These are phyloP conservation scores for Cicer arietinum DNA, from an alignment of 306 rosid genomes.

Conservation along the genomic window DNA sequence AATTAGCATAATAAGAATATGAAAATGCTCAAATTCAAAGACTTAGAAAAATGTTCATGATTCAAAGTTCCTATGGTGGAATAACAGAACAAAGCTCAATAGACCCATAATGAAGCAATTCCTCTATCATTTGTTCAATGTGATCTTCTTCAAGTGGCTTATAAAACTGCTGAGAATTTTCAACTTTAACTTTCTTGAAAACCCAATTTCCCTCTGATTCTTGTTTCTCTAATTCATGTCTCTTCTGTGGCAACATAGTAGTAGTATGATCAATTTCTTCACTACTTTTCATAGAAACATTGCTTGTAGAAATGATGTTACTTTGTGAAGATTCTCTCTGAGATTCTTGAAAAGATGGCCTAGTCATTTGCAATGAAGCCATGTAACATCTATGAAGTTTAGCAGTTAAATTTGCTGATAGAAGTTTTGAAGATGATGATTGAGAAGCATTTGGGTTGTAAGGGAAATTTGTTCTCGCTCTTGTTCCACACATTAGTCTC, in stretches of 20 bases:
- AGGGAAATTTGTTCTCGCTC: slow-evolving; percentile 90
- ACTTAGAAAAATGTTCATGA: not conserved
- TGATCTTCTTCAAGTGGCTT: slow-evolving; percentile 79
- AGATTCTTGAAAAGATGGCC: slow-evolving; percentile 51
- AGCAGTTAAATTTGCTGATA: slow-evolving; percentile 84
- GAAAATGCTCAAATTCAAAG: slow-evolving; percentile 35
- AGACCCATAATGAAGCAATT: slow-evolving; percentile 79
- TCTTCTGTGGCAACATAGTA: slow-evolving; percentile 47
- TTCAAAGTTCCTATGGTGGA: slow-evolving; percentile 47
- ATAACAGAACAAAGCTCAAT: slow-evolving; percentile 71
- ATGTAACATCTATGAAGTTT: slow-evolving; percentile 85
- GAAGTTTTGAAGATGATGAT: slow-evolving; percentile 83
- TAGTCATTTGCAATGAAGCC: slow-evolving; percentile 85
- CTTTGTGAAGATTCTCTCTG: slow-evolving; percentile 44
- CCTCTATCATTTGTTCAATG: slow-evolving; percentile 93
- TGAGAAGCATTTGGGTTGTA: slow-evolving; percentile 75
- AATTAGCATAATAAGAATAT: slow-evolving; percentile 56
- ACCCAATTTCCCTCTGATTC: slow-evolving; percentile 54
- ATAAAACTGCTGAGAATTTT: slow-evolving; percentile 57
- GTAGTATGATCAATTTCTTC: slow-evolving; percentile 13
- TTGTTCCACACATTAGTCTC: slow-evolving; percentile 87
- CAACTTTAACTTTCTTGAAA: slow-evolving; percentile 62
- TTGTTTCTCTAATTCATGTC: slow-evolving; percentile 32
- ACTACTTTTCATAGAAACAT: slow-evolving; percentile 31
- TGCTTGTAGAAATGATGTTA: slow-evolving; percentile 32